A percentile compares a stretch with the other conserved stretches of the same genome.
phyloP scores from a whole-genome alignment of 1,139 yeast genomes.

The Zygosaccharomyces pseudobailii region DNA sequence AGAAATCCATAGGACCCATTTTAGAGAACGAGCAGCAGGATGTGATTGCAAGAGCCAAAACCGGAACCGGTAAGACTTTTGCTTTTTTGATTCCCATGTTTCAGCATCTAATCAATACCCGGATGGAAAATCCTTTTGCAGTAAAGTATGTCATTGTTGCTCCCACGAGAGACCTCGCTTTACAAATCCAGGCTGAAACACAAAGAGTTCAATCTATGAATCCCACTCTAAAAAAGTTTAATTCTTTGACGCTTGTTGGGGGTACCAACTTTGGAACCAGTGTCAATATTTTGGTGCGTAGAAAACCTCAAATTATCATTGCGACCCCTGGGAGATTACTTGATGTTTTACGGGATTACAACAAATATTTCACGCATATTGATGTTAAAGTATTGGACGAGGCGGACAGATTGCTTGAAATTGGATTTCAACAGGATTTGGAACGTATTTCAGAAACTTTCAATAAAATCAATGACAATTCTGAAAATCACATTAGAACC shows the following conservation, averaged over 20 bases:
- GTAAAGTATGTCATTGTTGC: conserved; percentile 68
- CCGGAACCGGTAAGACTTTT: conserved; percentile 93
- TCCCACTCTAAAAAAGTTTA: conserved; percentile 33
- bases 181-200: conserved; percentile 71
- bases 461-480: conserved; percentile 38
- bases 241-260: conserved; percentile 45
- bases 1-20: conserved; percentile 63
- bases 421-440: conserved; percentile 67
- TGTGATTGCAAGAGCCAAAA: conserved; percentile 82
- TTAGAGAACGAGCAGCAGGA: conserved; percentile 51
- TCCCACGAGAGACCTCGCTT: conserved; percentile 90
- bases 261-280: conserved; percentile 43
- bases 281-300: conserved; percentile 32
- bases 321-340: conserved; percentile 89
- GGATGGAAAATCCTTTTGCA: conserved; percentile 21
- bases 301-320: conserved; percentile 54
- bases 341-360: conserved; percentile 50
- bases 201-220: conserved; percentile 39
- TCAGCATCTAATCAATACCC: conserved; percentile 46
- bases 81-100: conserved; percentile 81
- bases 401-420: conserved; percentile 78
- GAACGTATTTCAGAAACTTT: conserved; percentile 50
- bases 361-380: conserved; percentile 48
- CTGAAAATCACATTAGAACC: conserved; percentile 46
- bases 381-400: conserved; percentile 76